These are phyloP conservation scores for Westerdykella ornata DNA, from an alignment of 2,329 filamentous ascomycete species.

Conservation along the genomic window DNA sequence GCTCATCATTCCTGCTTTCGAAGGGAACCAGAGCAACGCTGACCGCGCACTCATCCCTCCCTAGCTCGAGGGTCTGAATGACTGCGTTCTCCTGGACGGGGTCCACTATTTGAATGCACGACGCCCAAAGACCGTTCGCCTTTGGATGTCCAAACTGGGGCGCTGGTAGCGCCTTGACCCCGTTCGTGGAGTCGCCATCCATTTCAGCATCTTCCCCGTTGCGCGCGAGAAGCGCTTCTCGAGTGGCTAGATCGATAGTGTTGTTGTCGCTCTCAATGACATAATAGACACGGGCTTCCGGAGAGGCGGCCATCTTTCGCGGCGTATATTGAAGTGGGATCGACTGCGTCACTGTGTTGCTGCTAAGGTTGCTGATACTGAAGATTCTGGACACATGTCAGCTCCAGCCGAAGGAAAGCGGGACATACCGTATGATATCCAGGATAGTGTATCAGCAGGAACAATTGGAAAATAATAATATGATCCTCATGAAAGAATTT, in stretches of 20 bases:
- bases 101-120: constrained; percentile 88
- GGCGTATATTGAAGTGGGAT: constrained; percentile 87
- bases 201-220: constrained; percentile 30
- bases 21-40: constrained; percentile 82
- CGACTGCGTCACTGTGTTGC: constrained; percentile 79
- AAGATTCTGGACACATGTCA: constrained; percentile 60
- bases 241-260: constrained; percentile 72
- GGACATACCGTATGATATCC: constrained; percentile 4
- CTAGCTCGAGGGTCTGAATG: constrained; percentile 70
- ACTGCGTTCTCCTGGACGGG: constrained; percentile 64
- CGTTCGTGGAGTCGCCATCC: constrained; percentile 14
- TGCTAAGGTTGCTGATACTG: constrained; percentile 76
- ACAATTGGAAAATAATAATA: constrained; percentile 71
- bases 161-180: constrained; percentile 57
- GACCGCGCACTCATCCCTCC: constrained; percentile 85
- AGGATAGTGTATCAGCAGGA: constrained; percentile 68
- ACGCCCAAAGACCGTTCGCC: constrained; percentile 83
- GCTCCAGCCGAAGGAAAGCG: neutral
- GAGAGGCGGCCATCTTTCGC: constrained; percentile 78
- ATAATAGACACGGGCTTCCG: constrained; percentile 83
- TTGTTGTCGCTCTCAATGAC: constrained; percentile 93
- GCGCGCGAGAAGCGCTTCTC: constrained; percentile 66
- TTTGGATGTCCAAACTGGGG: constrained; percentile 85
- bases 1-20: constrained; percentile 72
- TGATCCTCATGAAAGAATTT: constrained; percentile 41